Conservation (phyloP, 2,329 filamentous ascomycete genomes). For the Xylaria sp. region DNA sequence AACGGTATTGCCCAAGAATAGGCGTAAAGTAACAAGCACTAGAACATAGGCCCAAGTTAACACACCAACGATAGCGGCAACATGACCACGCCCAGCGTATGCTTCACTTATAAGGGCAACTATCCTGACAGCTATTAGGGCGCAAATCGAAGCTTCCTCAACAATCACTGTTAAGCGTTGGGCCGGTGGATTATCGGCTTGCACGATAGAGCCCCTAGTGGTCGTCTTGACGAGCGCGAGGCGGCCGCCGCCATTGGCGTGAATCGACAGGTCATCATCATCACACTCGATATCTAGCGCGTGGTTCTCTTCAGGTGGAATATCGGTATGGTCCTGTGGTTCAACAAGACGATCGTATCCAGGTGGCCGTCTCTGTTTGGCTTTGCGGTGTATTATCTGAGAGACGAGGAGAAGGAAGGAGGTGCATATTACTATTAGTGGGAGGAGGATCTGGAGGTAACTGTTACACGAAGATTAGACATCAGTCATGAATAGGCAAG, state of each 20-base stretch:
- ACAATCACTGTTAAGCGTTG: constrained; percentile 72
- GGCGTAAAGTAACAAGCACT: constrained; percentile 72
- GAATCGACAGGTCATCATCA: constrained; percentile 62
- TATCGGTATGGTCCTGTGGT: constrained; percentile 54
- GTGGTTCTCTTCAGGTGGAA: constrained; percentile 55
- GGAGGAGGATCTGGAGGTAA: constrained; percentile 81
- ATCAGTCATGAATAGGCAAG: constrained; percentile 5
- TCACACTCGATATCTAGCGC: constrained; percentile 59
- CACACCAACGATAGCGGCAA: constrained; percentile 70
- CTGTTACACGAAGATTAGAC: constrained; percentile 49
- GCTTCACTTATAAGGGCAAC: constrained; percentile 65
- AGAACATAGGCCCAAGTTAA: constrained; percentile 82
- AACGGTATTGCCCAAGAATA: constrained; percentile 69
- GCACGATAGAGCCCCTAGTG: constrained; percentile 68
- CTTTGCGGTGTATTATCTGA: constrained; percentile 60
- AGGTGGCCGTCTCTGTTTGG: constrained; percentile 57
- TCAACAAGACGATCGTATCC: constrained; percentile 64
- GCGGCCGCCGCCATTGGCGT: constrained; percentile 54
- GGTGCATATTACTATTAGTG: constrained; percentile 70
- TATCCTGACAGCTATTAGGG: constrained; percentile 72
- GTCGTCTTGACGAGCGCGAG: constrained; percentile 64
- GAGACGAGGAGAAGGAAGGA: constrained; percentile 72
- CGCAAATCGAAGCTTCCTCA: constrained; percentile 77
- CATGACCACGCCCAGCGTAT: constrained; percentile 62
- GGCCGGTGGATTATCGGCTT: constrained; percentile 76